phyloP scores from a whole-genome alignment of 1,284 basidiomycete species.

The Sporisorium reilianum region DNA sequence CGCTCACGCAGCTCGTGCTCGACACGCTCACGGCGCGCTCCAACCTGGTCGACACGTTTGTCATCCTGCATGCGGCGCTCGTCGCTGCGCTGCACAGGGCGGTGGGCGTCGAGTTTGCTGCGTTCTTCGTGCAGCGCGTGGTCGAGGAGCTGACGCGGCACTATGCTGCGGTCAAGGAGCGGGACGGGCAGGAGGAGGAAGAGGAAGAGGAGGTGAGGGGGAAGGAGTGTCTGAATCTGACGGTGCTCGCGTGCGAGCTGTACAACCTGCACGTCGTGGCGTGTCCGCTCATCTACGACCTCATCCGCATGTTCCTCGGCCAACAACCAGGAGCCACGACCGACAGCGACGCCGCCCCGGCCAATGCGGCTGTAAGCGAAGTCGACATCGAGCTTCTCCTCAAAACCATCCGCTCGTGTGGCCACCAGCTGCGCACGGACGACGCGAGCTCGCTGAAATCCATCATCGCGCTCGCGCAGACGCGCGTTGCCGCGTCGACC shows the following conservation, averaged over 20 bases:
- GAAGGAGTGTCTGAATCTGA: conserved; percentile 89
- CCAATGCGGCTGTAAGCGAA: conserved; percentile 18
- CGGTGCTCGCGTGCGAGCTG: conserved; percentile 87
- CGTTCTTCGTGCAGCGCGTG: conserved; percentile 63
- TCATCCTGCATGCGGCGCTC: conserved; percentile 89
- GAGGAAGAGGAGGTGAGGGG: conserved; percentile 59
- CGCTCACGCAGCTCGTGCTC: conserved; percentile 82
- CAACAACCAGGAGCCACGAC: conserved; percentile 31
- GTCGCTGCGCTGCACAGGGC: conserved; percentile 85
- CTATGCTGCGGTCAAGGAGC: conserved; percentile 21
- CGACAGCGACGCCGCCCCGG: background rate
- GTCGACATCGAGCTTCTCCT: conserved; percentile 80
- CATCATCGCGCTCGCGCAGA: conserved; percentile 60
- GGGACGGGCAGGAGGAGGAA: conserved; percentile 6
- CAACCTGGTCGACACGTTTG: conserved; percentile 85
- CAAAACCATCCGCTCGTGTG: conserved; percentile 77
- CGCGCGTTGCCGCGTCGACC: conserved; percentile 33
- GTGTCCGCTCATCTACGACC: conserved; percentile 86
- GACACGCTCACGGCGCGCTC: conserved; percentile 85
- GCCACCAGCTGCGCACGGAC: conserved; percentile 60
- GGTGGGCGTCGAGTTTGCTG: conserved; percentile 90
- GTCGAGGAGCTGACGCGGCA: conserved; percentile 46
- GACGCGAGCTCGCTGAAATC: conserved; percentile 60
- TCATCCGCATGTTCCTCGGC: conserved; percentile 83
- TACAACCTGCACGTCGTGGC: conserved; percentile 97